Conservation (phyloP, 345 rosid species). For the Ceriops tagal region DNA sequence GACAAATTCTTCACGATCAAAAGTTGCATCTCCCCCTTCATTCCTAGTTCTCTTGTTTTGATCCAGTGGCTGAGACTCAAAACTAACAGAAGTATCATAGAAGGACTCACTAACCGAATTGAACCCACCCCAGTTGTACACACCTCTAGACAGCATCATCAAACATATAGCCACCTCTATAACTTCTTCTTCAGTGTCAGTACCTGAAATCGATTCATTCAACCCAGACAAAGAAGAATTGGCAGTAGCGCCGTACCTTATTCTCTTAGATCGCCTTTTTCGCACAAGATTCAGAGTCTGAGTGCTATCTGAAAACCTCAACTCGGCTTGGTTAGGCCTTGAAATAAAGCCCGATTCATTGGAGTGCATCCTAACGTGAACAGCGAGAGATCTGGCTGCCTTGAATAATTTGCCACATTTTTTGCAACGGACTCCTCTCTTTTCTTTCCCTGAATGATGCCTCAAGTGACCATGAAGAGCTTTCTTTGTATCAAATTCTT, state of each 20-base stretch:
- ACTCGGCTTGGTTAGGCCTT: constrained; percentile 18
- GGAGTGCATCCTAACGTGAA: constrained; percentile 34
- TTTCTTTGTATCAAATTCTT: constrained; percentile 33
- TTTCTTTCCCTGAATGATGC: constrained; percentile 46
- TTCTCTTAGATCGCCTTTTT: constrained; percentile 49
- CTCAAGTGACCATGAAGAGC: constrained; percentile 55
- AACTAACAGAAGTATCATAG: constrained; percentile 17
- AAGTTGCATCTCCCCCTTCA: constrained; percentile 5
- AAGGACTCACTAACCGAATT: constrained; percentile 17
- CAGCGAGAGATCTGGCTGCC: constrained; percentile 30
- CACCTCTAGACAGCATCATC: constrained; percentile 53
- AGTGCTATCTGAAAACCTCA: constrained; percentile 18
- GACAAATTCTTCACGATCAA: constrained; percentile 16
- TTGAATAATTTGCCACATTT: constrained; percentile 48
- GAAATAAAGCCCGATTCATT: constrained; percentile 19
- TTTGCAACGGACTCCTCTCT: constrained; percentile 32
- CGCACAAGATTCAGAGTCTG: constrained; percentile 22
- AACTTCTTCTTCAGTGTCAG: constrained; percentile 37
- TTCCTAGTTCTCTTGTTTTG: constrained; percentile 6
- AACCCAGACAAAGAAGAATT: constrained; percentile 42
- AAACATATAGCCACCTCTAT: constrained; percentile 49
- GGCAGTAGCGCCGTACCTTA: constrained; percentile 41
- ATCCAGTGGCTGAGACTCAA: constrained; percentile 13
- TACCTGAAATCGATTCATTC: constrained; percentile 36
- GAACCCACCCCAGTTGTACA: constrained; percentile 14